Evolutionary conservation across 768 basidiomycete species (phyloP).

Genomic region (Collybiopsis luxurians): DNA sequence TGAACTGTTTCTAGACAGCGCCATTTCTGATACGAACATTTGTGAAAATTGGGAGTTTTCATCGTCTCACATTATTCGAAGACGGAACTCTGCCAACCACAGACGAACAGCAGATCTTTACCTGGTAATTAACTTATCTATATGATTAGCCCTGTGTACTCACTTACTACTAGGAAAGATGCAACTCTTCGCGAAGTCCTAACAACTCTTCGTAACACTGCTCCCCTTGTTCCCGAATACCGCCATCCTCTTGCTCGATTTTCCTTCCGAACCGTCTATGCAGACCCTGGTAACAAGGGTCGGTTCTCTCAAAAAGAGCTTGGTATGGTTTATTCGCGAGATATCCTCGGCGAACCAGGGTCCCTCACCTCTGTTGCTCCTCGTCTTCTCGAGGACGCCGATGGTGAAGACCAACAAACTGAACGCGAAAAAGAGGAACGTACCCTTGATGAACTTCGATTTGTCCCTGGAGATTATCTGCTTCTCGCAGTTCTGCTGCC

Average conservation of each 20-base stretch:
- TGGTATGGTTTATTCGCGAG: conserved; percentile 78
- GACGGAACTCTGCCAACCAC: conserved; percentile 73
- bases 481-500: conserved; percentile 74
- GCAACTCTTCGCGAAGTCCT: conserved; percentile 78
- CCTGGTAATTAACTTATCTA: conserved; percentile 49
- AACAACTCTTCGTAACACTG: conserved; percentile 70
- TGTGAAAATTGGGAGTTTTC: conserved; percentile 78
- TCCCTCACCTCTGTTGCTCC: conserved; percentile 54
- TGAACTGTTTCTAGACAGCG: conserved; percentile 46
- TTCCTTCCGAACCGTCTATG: conserved; percentile 77
- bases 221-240: conserved; percentile 68
- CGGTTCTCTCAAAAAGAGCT: conserved; percentile 76
- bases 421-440: conserved; percentile 61
- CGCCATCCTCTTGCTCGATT: conserved; percentile 81
- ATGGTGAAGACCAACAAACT: conserved; percentile 28
- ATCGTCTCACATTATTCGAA: conserved; percentile 71
- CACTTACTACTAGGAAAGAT: conserved; percentile 60
- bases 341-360: conserved; percentile 81
- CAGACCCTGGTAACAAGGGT: conserved; percentile 70
- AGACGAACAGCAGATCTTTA: conserved; percentile 81
- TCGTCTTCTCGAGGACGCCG: conserved; percentile 54
- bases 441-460: conserved; percentile 75
- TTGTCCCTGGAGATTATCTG: conserved; percentile 80
- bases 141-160: background rate
- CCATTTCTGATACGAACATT: conserved; percentile 84